phyloP scores from a whole-genome alignment of 202 grass and related monocot genomes.

The Panicum hallii region DNA sequence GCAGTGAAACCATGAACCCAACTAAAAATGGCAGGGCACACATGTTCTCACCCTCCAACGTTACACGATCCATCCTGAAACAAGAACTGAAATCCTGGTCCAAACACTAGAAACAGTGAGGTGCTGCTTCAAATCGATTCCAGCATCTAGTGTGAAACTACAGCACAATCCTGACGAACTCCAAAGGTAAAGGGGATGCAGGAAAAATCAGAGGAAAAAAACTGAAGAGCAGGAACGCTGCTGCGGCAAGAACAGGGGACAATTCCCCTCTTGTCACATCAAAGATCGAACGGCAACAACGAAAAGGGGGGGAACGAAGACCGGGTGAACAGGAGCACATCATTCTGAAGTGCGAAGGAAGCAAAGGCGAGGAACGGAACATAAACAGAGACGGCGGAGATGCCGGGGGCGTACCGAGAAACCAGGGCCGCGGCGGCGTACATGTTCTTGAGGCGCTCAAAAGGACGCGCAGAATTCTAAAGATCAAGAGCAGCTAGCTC shows the following conservation, averaged over 20 bases:
- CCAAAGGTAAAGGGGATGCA: background rate
- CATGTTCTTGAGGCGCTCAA: constrained; percentile 54
- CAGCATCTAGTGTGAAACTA: background rate
- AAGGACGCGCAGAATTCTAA: constrained; percentile 44
- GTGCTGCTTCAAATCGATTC: background rate
- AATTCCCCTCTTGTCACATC: constrained; percentile 20
- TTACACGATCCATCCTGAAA: background rate
- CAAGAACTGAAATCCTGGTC: constrained; percentile 14
- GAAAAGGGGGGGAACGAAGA: background rate
- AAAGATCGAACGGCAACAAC: constrained; percentile 22
- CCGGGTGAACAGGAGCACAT: constrained; percentile 37
- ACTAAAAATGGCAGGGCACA: background rate
- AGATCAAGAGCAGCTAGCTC: constrained; percentile 41
- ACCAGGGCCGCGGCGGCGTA: constrained; percentile 15
- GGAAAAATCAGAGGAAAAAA: background rate
- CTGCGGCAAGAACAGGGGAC: constrained; percentile 25
- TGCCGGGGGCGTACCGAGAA: background rate
- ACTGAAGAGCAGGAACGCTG: background rate
- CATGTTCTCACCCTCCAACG: background rate
- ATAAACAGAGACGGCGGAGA: background rate
- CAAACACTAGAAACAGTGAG: background rate
- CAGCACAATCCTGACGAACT: constrained; percentile 5
- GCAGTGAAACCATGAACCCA: constrained; percentile 24
- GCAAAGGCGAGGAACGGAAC: constrained; percentile 45
- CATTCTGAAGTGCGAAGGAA: constrained; percentile 58